Evolutionary conservation across 225 moss, liverwort and hornwort genomes (phyloP), one percentile per base, ranked within the genome.

Genomic region (Marchantia paleacea): DNA sequence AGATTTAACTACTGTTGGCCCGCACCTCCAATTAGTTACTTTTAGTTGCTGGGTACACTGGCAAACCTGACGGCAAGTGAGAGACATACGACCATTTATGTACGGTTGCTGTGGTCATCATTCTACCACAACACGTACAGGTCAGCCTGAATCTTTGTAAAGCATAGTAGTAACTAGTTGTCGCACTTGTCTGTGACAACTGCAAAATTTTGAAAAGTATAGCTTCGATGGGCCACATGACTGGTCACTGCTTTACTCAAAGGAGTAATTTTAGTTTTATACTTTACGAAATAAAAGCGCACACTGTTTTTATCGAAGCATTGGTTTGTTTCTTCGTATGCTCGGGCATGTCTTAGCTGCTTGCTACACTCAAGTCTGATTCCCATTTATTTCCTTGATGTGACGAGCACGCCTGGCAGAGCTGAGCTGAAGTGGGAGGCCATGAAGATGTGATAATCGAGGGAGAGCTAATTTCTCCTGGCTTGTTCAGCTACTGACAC

Each of bases 121-220:
- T 54, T 58, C 31, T 39, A 30, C 16, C 75, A 75, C 75, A 75
- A 28, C 55, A 57, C 30, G 75, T 60, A 76, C 75, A 76, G 75
- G 75, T 76, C 75, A 76, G 58, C 75, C 75, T 76, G 58, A 60
- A 76, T 76, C 75, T 12, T 60, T 76, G 75, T 76, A 76, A 76
- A 76, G 75, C 75, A 76, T 76, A 76, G 75, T 76, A 76, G 75
- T 29, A 58, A 58, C 39, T 55, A 60, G 58, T 76, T 76, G 75
- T 76, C 28, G 12, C 55, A 31, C 31, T 19, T 60, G 15, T 47
- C 58, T 31, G 58, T 7, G 75, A 31, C 60, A 58, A 76, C 75
- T 60, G 31, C 39, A 76, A 58, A 19, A 13, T 76, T 60, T 76
- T 58, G 19, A 60, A 30, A 39, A 60, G 7, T 76, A 60, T 39